Evolutionary conservation across 257 asterid genomes (phyloP).

Genomic region (Petunia axillaris): DNA sequence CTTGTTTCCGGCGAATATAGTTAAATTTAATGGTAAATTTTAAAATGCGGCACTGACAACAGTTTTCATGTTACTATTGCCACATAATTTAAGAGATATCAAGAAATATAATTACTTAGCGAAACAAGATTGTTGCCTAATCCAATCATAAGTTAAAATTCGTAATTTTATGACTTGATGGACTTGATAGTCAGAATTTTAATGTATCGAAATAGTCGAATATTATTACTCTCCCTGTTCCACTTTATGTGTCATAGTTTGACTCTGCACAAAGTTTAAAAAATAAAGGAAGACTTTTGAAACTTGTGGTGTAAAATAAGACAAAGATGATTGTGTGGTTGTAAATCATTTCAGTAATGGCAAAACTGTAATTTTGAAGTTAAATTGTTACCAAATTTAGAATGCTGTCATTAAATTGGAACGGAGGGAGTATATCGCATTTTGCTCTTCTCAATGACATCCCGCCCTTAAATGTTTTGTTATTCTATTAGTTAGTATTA

Average conservation of each 20-base stretch:
- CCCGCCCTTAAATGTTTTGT: neutral
- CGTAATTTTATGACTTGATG: neutral
- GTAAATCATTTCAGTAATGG: no score
- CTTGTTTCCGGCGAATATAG: no score
- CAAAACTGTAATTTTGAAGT: no score
- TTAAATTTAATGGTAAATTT: neutral
- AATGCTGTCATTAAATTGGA: no score
- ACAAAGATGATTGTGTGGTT: no score
- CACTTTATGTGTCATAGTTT: no score
- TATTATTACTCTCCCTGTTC: neutral
- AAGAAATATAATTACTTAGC: neutral
- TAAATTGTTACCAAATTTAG: no score
- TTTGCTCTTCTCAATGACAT: neutral
- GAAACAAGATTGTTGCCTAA: neutral
- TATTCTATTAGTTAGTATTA: conserved; percentile 9
- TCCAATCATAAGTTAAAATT: neutral
- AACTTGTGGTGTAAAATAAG: no score
- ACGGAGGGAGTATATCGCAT: neutral
- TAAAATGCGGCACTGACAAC: neutral
- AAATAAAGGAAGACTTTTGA: no score
- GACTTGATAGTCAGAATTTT: neutral
- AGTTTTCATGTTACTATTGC: neutral
- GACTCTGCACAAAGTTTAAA: no score
- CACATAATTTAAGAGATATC: neutral
- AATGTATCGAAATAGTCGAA: neutral